Base-by-base conservation (phyloP, 2,329 filamentous ascomycete species). In the Epichloe uncinata region DNA sequence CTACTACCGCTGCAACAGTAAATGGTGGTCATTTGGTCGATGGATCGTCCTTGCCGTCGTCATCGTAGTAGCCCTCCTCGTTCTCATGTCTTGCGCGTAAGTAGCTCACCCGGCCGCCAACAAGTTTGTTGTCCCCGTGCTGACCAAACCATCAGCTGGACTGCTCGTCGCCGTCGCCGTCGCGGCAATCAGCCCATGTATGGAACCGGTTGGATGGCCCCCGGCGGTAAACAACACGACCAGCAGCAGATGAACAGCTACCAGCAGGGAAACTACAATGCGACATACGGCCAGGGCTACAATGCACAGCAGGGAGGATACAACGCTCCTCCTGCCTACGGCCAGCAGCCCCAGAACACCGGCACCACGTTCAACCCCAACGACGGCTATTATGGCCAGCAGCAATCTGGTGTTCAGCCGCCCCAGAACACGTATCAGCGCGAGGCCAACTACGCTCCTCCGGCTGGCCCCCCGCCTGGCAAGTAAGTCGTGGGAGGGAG, bases 191-290 rank as follows among this genome's bases (percentile, higher is more conserved):
- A 70, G 50, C 90, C 90, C 13, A 76, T 82, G 66, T 85, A 86
- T 62, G 91, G 90, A 42, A 96, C 90, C 0, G 88, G 84, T 49
- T 97, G 91, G 91, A 81, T 90, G 64, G 81, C 81, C 3, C 74
- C 74, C 35, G 67, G 61, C 36, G 57, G 58, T 46, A 65, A 63
- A 47, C 60, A 53, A 15, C 56, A 54, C 49, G 58, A 66, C 51
- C 61, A 63, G 56, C 63, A 67, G 45, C 51, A 56, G 46, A 58
- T 58, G 56, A 56, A 57, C 54, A 52, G 51, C 16, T 59, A 62
- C 52, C 48, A 55, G 45, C 55, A 54, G 37, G 50, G 48, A 30
- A 42, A 35, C 34, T 56, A 58, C 45, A 55, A 66, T 44, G 54
- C 53, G 40, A 42, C 45, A 34, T 55, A 35, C 50, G 47, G 54